These are phyloP conservation scores for Starmerella kuoi DNA, from an alignment of 805 yeast species.

Conservation along the genomic window DNA sequence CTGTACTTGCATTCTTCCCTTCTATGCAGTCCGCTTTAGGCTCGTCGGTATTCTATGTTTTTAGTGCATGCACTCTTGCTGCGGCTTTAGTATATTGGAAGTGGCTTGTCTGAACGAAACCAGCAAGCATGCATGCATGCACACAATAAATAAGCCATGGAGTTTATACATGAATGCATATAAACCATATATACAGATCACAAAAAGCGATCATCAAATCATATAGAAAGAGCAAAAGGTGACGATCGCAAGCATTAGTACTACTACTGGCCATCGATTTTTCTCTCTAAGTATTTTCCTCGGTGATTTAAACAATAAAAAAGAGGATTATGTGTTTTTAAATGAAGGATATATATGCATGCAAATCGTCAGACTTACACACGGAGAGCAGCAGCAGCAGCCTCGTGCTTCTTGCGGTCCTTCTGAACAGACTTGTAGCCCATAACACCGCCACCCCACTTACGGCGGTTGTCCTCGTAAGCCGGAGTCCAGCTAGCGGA, in stretches of 20 bases:
- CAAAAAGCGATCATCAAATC: too few species aligned
- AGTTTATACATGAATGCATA: too few species aligned
- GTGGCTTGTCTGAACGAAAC: conserved; percentile 1
- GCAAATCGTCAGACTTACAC: conserved; percentile 20
- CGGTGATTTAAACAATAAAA: too few species aligned
- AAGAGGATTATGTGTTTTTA: too few species aligned
- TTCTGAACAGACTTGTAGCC: conserved; percentile 88
- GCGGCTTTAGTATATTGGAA: conserved; percentile 29
- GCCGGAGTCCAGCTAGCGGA: conserved; percentile 86
- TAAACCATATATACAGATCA: too few species aligned
- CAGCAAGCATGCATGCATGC: background rate
- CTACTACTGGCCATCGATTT: too few species aligned
- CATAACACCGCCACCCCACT: conserved; percentile 99
- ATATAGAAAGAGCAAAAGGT: too few species aligned
- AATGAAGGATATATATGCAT: too few species aligned
- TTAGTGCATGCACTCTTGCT: conserved; percentile 38
- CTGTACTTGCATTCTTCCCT: conserved; percentile 68
- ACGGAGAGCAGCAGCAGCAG: conserved; percentile 32
- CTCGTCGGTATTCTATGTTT: conserved; percentile 64
- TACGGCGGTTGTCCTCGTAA: conserved; percentile 92
- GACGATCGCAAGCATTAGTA: too few species aligned
- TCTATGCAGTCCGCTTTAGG: conserved; percentile 52
- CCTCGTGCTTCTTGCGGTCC: conserved; percentile 62
- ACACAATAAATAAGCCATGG: background rate
- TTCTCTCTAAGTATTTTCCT: too few species aligned